These are phyloP conservation scores for Leishmania major DNA, from an alignment of 208 protist species.

Conservation along the genomic window DNA sequence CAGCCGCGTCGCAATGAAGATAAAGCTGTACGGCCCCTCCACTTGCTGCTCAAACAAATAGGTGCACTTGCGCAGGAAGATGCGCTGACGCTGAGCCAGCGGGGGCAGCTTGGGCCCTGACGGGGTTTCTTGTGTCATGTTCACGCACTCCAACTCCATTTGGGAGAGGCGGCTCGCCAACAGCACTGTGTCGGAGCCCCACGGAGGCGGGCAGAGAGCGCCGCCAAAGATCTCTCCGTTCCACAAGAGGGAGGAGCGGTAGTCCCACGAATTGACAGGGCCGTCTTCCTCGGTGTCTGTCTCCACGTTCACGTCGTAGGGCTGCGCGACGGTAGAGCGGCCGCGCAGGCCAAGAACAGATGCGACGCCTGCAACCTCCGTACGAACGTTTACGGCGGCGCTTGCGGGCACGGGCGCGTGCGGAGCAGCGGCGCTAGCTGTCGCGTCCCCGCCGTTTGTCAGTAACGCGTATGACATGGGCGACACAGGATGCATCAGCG, in stretches of 20 bases:
- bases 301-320: conserved; percentile 65
- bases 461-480: not conserved
- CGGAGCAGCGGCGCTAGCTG: no score
- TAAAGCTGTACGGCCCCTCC: conserved; percentile 86
- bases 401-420: not conserved
- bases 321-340: conserved; percentile 53
- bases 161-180: conserved; percentile 60
- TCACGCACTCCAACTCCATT: conserved; percentile 53
- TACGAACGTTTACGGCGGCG: conserved; percentile 19
- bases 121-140: not conserved
- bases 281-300: conserved; percentile 42
- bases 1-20: conserved; percentile 71
- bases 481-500: conserved; percentile 4
- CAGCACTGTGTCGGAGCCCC: conserved; percentile 75
- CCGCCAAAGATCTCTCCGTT: conserved; percentile 91
- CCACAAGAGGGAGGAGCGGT: conserved; percentile 70
- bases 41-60: conserved; percentile 71
- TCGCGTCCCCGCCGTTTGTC: not conserved
- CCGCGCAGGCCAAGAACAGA: conserved; percentile 74
- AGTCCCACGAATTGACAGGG: conserved; percentile 23
- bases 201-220: conserved; percentile 53
- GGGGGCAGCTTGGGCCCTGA: conserved; percentile 7
- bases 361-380: conserved; percentile 51
- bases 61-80: conserved; percentile 65
- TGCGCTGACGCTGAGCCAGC: conserved; percentile 41